Evolutionary conservation across 495 filamentous ascomycete species (phyloP), one percentile per base, ranked within the genome.

Genomic region (Neurospora sp.): DNA sequence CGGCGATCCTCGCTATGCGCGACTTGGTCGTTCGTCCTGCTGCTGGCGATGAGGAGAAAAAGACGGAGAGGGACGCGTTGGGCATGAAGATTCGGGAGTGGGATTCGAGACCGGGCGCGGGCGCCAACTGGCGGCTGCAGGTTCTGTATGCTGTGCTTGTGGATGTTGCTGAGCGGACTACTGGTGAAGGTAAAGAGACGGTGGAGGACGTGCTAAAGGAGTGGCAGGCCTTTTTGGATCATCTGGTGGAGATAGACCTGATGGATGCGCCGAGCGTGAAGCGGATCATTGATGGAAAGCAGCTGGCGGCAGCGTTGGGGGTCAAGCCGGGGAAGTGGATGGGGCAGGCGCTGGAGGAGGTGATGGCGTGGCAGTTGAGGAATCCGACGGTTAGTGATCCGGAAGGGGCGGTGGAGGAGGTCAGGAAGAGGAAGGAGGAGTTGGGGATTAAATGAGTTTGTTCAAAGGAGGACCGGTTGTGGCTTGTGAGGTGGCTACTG

Each of bases 331-430:
- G 96, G 7, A 89, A 85, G 17, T 98, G 95, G 95, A 89, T 94
- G 86, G 87, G 87, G 73, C 82, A 83, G 72, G 94, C 93, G 17
- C 78, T 96, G 62, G 89, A 92, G 9, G 82, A 91, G 19, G 89
- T 90, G 38, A 86, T 96, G 79, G 88, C 89, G 72, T 98, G 94
- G 93, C 96, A 98, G 83, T 84, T 98, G 37, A 84, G 91, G 39
- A 88, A 98, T 79, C 93, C 94, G 4, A 88, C 87, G 3, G 82
- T 81, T 8, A 85, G 83, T 7, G 89, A 92, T 71, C 85, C 89
- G 21, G 79, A 85, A 8, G 87, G 84, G 28, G 93, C 86, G 6
- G 84, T 97, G 73, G 88, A 92, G 74, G 89, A 90, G 77, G 86
- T 96, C 21, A 73, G 79, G 48, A 79, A 78, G 48, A 86, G 84